A percentile compares a stretch with the other conserved stretches of the same genome.
Conservation (phyloP, 1,139 yeast genomes). For the Suhomyces bolitotheri region DNA sequence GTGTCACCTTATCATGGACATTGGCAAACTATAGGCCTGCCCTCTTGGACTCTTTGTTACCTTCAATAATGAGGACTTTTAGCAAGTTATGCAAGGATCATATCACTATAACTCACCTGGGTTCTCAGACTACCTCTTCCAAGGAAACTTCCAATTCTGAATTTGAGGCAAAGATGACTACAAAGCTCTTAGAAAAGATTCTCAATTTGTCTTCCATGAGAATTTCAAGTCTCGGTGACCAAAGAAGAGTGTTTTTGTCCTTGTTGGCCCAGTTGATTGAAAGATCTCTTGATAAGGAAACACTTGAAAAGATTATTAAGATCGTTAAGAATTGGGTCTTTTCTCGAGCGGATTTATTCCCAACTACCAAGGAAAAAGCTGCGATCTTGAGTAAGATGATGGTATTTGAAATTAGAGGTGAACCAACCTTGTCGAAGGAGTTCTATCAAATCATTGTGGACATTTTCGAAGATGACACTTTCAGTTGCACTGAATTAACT, state of each 20-base stretch:
- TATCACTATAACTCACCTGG: constrained; percentile 65
- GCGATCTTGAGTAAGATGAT: constrained; percentile 93
- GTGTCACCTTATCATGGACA: constrained; percentile 85
- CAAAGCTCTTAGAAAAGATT: constrained; percentile 72
- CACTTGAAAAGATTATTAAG: constrained; percentile 72
- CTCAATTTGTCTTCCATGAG: constrained; percentile 77
- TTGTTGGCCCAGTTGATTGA: constrained; percentile 88
- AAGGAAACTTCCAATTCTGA: constrained; percentile 46
- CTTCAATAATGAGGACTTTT: constrained; percentile 79
- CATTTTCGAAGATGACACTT: constrained; percentile 78
- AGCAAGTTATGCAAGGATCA: constrained; percentile 90
- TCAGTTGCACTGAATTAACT: constrained; percentile 85
- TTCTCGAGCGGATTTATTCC: constrained; percentile 78
- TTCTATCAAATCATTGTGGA: constrained; percentile 87
- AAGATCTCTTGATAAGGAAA: constrained; percentile 74
- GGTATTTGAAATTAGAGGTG: constrained; percentile 87
- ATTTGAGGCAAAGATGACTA: constrained; percentile 75
- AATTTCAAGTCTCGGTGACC: constrained; percentile 85
- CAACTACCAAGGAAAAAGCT: constrained; percentile 95
- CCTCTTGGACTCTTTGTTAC: constrained; percentile 70
- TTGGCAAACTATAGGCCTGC: constrained; percentile 73
- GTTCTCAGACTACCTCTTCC: constrained; percentile 23
- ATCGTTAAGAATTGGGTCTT: constrained; percentile 91
- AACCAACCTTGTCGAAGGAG: constrained; percentile 72
- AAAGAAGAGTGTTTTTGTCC: constrained; percentile 83